Evolutionary conservation across 306 rosid species (phyloP), one percentile per base, ranked within the genome.

Genomic region (Clitoria ternatea): DNA sequence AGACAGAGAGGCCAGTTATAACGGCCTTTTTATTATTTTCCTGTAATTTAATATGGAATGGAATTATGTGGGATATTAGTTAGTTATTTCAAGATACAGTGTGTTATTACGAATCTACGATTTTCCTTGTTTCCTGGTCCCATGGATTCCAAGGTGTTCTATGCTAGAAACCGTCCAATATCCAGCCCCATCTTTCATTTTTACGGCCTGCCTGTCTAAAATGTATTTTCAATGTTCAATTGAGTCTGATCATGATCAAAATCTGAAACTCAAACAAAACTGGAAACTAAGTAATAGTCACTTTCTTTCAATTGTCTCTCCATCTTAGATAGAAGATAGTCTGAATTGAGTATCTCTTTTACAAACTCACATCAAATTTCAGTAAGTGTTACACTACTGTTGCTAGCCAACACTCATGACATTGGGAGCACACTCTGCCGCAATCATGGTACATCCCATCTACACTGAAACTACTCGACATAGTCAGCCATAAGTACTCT

Each of bases 331-430:
- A 37, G 55, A 55, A 65, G 11, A 55, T 59, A 37, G 55, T 36
- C 52, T 10, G 13, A 65, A 13, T 66, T 13, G 63, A 57, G 55
- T 53, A 80, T 48, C 65, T 20, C 57, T 56, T 45, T 22, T 14
- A 66, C 35, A 24, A 62, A 66, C 35, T 49, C 20, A 17, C 36
- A 5, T 33, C 30, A 57, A 57, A 61, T 36, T 35, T 73, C 43
- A 66, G 19, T 49, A 49, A 15, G 13, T 36, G 50, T 67, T 49
- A 35, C 17, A 13, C 23, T n/a, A 72, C 9, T 18, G 18, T 42
- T 47, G 39, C 14, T 24, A 61, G 67, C 39, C 24, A 57, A 55
- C 53, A 55, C 50, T 45, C 13, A 17, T 44, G 62, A 22, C 53
- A 40, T 39, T 26, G 24, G 24, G 66, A 35, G 64, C 56, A 63